These are phyloP conservation scores for Cryphonectria radicalis DNA, from an alignment of 2,329 filamentous ascomycete genomes.

Conservation along the genomic window DNA sequence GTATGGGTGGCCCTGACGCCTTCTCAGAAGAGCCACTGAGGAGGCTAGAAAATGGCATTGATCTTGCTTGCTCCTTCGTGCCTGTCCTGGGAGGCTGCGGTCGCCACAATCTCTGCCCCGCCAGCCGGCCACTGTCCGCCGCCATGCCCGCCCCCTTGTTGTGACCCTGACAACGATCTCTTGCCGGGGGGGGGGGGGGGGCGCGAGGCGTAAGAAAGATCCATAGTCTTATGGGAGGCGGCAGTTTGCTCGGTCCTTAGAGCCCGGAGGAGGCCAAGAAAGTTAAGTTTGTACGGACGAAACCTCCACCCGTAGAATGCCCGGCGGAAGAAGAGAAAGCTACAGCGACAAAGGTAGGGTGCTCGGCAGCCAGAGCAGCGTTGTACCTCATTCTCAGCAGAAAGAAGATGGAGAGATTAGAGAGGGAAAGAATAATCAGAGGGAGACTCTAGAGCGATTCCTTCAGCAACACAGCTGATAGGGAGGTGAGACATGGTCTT, in stretches of 20 bases:
- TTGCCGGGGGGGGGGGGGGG: no score
- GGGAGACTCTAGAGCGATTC: neutral
- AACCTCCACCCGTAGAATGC: neutral
- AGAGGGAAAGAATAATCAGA: neutral
- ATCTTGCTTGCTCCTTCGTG: neutral
- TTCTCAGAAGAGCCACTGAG: neutral
- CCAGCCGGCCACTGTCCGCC: constrained; percentile 4
- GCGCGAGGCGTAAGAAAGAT: neutral
- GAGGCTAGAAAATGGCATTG: neutral
- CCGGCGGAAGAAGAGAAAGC: no score
- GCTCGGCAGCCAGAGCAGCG: neutral
- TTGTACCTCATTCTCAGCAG: neutral
- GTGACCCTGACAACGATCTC: neutral
- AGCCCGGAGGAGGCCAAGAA: neutral
- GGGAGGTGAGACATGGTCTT: constrained; percentile 5
- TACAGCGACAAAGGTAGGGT: neutral
- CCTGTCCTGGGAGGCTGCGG: neutral
- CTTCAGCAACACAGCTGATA: neutral
- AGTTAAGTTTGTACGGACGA: neutral
- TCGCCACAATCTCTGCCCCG: neutral
- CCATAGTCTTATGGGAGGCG: neutral
- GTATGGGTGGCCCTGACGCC: neutral
- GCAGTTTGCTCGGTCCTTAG: neutral
- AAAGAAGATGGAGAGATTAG: neutral
- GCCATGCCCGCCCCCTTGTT: neutral